Conservation (phyloP, 1,139 yeast species). For the Sugiyamaella castrensis region DNA sequence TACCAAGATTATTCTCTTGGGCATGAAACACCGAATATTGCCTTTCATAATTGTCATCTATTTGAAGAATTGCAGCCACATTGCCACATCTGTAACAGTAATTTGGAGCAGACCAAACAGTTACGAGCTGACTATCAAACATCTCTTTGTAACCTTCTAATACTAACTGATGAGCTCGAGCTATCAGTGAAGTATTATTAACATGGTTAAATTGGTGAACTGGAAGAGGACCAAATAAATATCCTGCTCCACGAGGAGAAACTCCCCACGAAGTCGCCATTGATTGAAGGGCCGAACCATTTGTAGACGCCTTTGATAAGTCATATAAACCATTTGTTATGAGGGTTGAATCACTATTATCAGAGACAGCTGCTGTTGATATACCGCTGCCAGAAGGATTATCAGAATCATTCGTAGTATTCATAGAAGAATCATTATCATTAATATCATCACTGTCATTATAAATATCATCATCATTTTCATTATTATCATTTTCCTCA, state of each 20-base stretch:
- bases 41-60: conserved; percentile 68
- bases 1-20: conserved; percentile 57
- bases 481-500: conserved; percentile 1
- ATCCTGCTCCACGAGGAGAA: conserved; percentile 98
- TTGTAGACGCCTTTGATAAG: conserved; percentile 2
- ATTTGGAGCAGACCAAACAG: conserved; percentile 94
- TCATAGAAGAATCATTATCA: not conserved
- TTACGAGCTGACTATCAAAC: conserved; percentile 81
- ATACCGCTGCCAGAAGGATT: not conserved
- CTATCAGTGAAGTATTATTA: conserved; percentile 81
- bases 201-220: conserved; percentile 72
- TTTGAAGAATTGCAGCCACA: conserved; percentile 82
- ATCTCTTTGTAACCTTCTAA: conserved; percentile 94
- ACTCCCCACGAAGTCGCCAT: conserved; percentile 65
- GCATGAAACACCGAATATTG: conserved; percentile 87
- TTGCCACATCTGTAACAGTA: conserved; percentile 95
- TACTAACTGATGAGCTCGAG: conserved; percentile 96
- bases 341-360: too few species aligned
- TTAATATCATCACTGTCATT: not conserved
- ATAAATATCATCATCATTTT: conserved; percentile 1
- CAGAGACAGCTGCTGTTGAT: too few species aligned
- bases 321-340: conserved; percentile 4
- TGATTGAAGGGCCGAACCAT: conserved; percentile 4
- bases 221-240: conserved; percentile 80
- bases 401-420: not conserved